Percentiles rank a stretch among this genome's conserved stretches.
Conservation (phyloP, 2,329 filamentous ascomycete species). For the Davidsoniella eucalypti region DNA sequence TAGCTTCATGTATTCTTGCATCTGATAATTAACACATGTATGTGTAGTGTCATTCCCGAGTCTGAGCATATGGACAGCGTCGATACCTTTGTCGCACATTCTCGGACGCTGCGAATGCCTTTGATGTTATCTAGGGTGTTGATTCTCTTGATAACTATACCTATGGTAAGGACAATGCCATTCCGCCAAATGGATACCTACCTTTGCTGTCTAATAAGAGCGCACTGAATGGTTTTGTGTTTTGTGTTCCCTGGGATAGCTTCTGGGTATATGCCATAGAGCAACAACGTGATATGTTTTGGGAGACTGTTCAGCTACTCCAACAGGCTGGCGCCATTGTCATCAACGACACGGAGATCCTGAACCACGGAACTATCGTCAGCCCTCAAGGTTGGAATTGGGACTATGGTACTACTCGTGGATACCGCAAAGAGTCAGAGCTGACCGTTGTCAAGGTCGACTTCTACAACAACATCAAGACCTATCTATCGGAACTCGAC, state of each 20-base stretch:
- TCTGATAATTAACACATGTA: too few species aligned
- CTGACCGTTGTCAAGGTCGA: conserved; percentile 58
- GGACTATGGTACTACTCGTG: conserved; percentile 46
- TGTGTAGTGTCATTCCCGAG: conserved; percentile 42
- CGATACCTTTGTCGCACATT: conserved; percentile 50
- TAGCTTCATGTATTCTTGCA: neutral
- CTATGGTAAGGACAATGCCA: conserved; percentile 34
- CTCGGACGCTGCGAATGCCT: conserved; percentile 46
- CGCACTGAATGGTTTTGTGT: conserved; percentile 42
- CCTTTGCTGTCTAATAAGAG: conserved; percentile 37
- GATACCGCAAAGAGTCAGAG: conserved; percentile 55
- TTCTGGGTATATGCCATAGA: conserved; percentile 48
- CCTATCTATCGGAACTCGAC: conserved; percentile 44
- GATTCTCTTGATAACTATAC: conserved; percentile 53
- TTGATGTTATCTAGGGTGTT: conserved; percentile 51
- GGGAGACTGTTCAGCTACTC: conserved; percentile 28
- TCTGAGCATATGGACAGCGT: conserved; percentile 52
- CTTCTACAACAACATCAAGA: conserved; percentile 45
- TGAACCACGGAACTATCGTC: conserved; percentile 43
- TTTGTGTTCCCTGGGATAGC: conserved; percentile 55
- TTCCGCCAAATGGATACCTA: conserved; percentile 38
- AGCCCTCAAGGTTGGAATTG: conserved; percentile 57
- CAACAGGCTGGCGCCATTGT: conserved; percentile 46
- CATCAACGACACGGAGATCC: conserved; percentile 54
- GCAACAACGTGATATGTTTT: conserved; percentile 37